A percentile compares a stretch with the other conserved stretches of the same genome.
Evolutionary conservation across 331 rosid genomes (phyloP).

Genomic region (Malus hybrid): DNA sequence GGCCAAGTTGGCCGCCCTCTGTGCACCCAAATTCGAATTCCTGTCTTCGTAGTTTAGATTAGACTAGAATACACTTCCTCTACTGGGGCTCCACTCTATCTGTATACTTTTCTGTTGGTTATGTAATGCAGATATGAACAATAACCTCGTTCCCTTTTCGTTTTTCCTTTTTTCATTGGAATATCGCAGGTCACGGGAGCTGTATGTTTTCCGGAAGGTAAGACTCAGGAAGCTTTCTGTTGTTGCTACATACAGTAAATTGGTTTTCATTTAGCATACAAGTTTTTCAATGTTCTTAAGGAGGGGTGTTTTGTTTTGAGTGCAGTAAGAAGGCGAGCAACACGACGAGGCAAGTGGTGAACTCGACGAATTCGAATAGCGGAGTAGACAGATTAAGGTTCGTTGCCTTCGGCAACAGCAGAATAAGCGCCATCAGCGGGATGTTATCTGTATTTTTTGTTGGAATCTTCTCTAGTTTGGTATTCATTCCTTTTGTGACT

Average conservation of each 20-base stretch:
- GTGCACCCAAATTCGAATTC: neutral
- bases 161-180: conserved; percentile 16
- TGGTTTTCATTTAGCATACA: neutral
- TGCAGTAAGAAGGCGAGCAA: conserved; percentile 61
- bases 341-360: conserved; percentile 47
- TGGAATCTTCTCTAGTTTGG: conserved; percentile 29
- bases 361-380: conserved; percentile 45
- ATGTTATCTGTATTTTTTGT: conserved; percentile 21
- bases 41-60: neutral
- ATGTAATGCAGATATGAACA: neutral
- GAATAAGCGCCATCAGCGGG: conserved; percentile 32
- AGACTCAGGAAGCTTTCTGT: neutral
- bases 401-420: conserved; percentile 25
- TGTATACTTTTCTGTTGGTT: conserved; percentile 9
- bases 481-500: conserved; percentile 34
- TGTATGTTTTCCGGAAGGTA: conserved; percentile 91
- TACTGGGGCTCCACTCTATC: conserved; percentile 39
- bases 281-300: neutral
- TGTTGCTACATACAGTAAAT: neutral
- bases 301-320: neutral
- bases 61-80: neutral
- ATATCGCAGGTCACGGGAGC: conserved; percentile 73
- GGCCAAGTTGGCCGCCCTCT: too few relatives aligned
- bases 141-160: conserved; percentile 4
- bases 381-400: conserved; percentile 43